phyloP scores from a whole-genome alignment of 441 rosid species.

The Eutrema salsugineum region DNA sequence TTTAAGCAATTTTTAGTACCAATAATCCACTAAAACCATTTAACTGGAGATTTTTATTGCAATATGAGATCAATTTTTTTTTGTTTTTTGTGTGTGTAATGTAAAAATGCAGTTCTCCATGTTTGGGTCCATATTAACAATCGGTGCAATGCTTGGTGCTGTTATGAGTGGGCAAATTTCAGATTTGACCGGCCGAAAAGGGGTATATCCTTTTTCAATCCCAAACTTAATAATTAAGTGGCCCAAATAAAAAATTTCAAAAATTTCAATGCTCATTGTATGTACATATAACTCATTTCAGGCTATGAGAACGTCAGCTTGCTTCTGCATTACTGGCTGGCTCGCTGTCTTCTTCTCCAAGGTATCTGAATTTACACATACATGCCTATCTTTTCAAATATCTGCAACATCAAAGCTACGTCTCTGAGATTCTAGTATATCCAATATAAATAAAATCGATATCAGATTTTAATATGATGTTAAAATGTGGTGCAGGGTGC shows the following conservation, averaged over 20 bases:
- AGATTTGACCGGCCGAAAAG: conserved; percentile 76
- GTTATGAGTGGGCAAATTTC: conserved; percentile 68
- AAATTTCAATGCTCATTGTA: not conserved
- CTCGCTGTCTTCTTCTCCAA: conserved; percentile 59
- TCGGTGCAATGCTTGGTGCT: conserved; percentile 96
- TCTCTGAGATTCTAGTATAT: not conserved
- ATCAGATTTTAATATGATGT: not conserved
- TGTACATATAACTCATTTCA: conserved; percentile 21
- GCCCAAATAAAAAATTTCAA: not conserved
- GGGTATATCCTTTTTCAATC: conserved; percentile 43
- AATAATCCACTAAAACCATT: not conserved
- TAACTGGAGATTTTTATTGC: not conserved
- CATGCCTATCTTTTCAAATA: not conserved
- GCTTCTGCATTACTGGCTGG: conserved; percentile 78
- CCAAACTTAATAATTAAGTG: not conserved
- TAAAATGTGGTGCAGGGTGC: conserved; percentile 42
- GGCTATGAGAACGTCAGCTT: conserved; percentile 86
- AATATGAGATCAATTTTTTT: not conserved
- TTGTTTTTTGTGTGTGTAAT: not conserved
- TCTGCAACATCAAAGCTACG: not conserved
- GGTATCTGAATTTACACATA: conserved; percentile 27
- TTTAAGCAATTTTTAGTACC: not conserved
- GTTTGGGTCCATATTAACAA: conserved; percentile 87
- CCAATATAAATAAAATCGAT: not conserved
- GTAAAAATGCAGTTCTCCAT: conserved; percentile 62